A percentile compares a stretch with the other conserved stretches of the same genome.
These are phyloP conservation scores for Geum urbanum DNA, from an alignment of 306 rosid genomes.

Conservation along the genomic window DNA sequence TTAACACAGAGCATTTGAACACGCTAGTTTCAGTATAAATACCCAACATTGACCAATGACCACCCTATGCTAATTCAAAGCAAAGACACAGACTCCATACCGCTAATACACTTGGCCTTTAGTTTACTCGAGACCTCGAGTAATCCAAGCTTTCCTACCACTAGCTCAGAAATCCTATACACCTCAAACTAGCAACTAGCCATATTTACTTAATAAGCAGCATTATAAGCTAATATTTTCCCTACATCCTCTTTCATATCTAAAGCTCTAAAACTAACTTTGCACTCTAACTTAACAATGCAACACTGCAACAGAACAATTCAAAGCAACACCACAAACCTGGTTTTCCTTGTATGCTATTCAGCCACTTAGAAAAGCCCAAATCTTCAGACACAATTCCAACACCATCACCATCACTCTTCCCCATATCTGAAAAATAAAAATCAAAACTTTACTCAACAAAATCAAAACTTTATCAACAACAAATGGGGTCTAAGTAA, in stretches of 20 bases:
- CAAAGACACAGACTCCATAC: not conserved
- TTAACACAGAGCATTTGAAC: not conserved
- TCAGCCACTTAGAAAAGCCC: constrained; percentile 92
- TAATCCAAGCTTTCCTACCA: no score
- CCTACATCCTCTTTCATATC: not conserved
- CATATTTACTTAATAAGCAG: no score
- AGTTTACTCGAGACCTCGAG: no score
- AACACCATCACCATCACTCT: constrained; percentile 29
- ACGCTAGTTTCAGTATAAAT: not conserved
- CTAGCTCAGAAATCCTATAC: no score
- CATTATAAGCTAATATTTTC: no score
- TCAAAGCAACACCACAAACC: constrained; percentile 32
- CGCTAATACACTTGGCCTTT: not conserved
- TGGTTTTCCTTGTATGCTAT: constrained; percentile 66
- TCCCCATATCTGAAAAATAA: constrained; percentile 51
- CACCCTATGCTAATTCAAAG: not conserved
- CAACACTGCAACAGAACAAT: no score
- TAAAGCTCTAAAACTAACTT: not conserved
- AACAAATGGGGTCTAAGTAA: not conserved
- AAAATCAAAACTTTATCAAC: not conserved
- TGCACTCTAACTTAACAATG: not conserved
- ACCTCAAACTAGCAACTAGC: no score
- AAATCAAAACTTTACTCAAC: not conserved
- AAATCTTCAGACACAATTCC: constrained; percentile 53
- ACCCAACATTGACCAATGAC: not conserved